Evolutionary conservation across 2,329 filamentous ascomycete species (phyloP).

Genomic region (Stagonosporopsis tanaceti): DNA sequence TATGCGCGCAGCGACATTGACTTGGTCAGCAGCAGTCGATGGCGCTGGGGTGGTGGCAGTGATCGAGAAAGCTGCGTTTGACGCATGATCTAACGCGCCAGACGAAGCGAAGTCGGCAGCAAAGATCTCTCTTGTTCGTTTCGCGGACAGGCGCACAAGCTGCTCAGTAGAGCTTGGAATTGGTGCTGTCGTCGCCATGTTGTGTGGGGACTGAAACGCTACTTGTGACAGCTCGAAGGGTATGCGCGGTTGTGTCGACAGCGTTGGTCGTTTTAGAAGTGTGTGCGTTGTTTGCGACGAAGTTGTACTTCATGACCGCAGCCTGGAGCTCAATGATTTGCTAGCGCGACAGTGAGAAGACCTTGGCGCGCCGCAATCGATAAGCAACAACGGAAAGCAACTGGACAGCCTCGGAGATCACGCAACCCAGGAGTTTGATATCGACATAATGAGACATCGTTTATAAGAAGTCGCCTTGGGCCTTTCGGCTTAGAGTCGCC

Average conservation of each 20-base stretch:
- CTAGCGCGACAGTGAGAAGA: conserved; percentile 15
- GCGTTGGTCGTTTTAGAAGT: neutral
- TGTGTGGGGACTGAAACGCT: neutral
- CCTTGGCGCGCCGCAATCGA: conserved; percentile 19
- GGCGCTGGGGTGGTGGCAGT: conserved; percentile 56
- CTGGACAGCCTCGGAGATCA: neutral
- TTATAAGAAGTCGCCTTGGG: neutral
- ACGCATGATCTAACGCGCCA: conserved; percentile 51
- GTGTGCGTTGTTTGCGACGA: neutral
- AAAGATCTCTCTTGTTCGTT: conserved; percentile 63
- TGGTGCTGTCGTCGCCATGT: conserved; percentile 33
- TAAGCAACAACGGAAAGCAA: neutral
- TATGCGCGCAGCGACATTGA: conserved; percentile 65
- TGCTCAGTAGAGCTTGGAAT: conserved; percentile 34
- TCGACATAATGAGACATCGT: neutral
- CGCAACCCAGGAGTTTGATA: neutral
- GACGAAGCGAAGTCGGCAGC: conserved; percentile 60
- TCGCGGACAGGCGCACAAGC: conserved; percentile 56
- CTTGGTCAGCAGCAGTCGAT: conserved; percentile 54
- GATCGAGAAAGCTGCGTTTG: conserved; percentile 51
- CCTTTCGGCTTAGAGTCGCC: neutral
- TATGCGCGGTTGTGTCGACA: neutral
- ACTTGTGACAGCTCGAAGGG: too few species aligned
- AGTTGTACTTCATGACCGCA: neutral
- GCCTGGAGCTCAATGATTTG: conserved; percentile 20